A percentile compares a stretch with the other conserved stretches of the same genome.
Conservation (phyloP, 192 early-diverging fungal species). For the Phlyctochytrium arcticum region DNA sequence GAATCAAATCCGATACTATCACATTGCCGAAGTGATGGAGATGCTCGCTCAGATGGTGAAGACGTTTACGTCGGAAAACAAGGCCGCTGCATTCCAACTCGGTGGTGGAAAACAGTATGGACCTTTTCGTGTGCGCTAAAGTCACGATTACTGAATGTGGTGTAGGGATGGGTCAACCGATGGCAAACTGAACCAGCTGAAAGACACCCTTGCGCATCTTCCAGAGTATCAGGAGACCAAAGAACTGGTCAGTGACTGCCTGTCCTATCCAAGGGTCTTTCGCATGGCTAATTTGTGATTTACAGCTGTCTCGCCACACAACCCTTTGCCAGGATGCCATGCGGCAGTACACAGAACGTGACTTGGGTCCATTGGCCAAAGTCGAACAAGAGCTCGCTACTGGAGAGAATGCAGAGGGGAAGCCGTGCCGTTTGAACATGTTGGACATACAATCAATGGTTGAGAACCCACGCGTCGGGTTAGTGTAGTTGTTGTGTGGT, state of each 20-base stretch:
- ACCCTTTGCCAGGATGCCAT: slow-evolving; percentile 69
- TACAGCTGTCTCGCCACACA: slow-evolving; percentile 67
- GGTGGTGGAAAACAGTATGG: too few relatives aligned
- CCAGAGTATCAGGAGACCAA: slow-evolving; percentile 81
- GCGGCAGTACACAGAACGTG: slow-evolving; percentile 56
- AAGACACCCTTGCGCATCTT: slow-evolving; percentile 73
- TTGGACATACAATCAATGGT: slow-evolving; percentile 60
- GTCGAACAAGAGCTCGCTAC: slow-evolving; percentile 74
- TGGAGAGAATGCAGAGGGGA: slow-evolving; percentile 66
- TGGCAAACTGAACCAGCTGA: slow-evolving; percentile 55
- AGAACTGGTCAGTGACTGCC: too few relatives aligned
- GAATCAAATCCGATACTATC: slow-evolving; percentile 39
- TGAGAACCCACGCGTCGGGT: slow-evolving; percentile 60
- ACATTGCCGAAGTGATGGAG: slow-evolving; percentile 75
- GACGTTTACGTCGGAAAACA: slow-evolving; percentile 72
- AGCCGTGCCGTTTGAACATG: slow-evolving; percentile 48
- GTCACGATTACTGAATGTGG: not conserved
- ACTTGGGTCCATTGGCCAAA: slow-evolving; percentile 53
- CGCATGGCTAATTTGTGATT: not conserved
- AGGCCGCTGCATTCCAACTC: slow-evolving; percentile 46
- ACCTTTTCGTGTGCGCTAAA: too few relatives aligned
- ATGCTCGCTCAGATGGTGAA: slow-evolving; percentile 65
- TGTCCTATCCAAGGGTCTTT: too few relatives aligned
- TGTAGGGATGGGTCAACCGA: slow-evolving; percentile 1
- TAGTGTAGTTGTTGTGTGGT: too few relatives aligned